These are phyloP conservation scores for Nitzschia sp. DNA, from an alignment of 108 stramenopile genomes.

Conservation along the genomic window DNA sequence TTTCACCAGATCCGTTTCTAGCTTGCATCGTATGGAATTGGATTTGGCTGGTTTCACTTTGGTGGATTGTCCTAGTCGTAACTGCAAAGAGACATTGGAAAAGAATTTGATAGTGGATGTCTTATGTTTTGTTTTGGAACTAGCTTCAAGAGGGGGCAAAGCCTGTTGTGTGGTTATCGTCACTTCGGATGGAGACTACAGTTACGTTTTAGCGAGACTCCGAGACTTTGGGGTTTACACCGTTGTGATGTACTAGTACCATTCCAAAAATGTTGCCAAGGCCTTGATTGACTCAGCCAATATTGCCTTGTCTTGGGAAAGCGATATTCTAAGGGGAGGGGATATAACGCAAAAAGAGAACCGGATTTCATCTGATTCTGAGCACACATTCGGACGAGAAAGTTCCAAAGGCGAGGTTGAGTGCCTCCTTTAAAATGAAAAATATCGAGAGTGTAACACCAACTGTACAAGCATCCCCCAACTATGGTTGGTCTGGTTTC, in stretches of 20 bases:
- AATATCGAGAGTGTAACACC: too few relatives aligned
- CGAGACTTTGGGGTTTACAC: slow-evolving; percentile 8
- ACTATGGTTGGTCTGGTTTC: too few relatives aligned
- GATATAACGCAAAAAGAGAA: too few relatives aligned
- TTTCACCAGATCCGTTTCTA: too few relatives aligned
- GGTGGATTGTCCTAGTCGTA: too few relatives aligned
- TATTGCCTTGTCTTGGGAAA: slow-evolving; percentile 1
- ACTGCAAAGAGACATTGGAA: slow-evolving; percentile 27
- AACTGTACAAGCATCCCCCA: too few relatives aligned
- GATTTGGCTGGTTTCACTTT: too few relatives aligned
- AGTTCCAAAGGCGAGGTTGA: too few relatives aligned
- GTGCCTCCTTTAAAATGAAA: too few relatives aligned
- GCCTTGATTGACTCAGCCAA: slow-evolving; percentile 2
- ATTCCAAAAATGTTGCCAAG: slow-evolving; percentile 5
- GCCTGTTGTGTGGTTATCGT: slow-evolving; percentile 24
- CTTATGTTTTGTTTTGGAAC: slow-evolving; percentile 9
- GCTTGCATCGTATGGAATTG: too few relatives aligned
- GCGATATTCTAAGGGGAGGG: slow-evolving; percentile 2
- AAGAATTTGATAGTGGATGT: slow-evolving; percentile 34
- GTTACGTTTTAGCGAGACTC: slow-evolving; percentile 12
- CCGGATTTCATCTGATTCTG: too few relatives aligned
- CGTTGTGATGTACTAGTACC: slow-evolving; percentile 5
- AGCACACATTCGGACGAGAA: too few relatives aligned
- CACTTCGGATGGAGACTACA: slow-evolving; percentile 23
- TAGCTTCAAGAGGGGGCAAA: neutral